Base-by-base conservation (phyloP, 176 grass and related monocot species). In the Aegilops sharonensis region DNA sequence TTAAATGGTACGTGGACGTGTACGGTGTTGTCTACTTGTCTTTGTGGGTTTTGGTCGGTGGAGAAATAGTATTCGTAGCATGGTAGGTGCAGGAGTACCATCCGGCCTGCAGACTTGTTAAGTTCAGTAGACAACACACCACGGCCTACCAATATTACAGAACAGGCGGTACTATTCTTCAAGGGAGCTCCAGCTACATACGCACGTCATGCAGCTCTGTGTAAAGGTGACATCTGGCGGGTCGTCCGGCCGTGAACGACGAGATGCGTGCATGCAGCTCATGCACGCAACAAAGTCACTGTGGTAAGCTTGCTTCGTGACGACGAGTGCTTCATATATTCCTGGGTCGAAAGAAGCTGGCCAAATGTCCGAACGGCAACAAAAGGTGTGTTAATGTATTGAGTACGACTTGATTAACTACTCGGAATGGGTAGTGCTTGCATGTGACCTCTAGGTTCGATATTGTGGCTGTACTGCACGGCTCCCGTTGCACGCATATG, bases 41-140 rank as follows among this genome's bases (percentile, higher is more conserved):
- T 35, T 62, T 78, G 76, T 29, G 12, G 40, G 35, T 25, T 24
- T 32, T 89, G 88, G 88, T 85, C 78, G 83, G 88, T 77, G 83
- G 6, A 68, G 42, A 69, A 83, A 83, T 82, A 83, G 43, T 87
- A 27, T 57, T 30, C 3, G 8, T 24, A 48, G 59, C 42, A 56
- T 43, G 32, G 74, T 78, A 70, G 84, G 84, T 72, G 36, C 10
- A 45, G 7, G 54, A 60, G 32, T 29, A 56, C 42, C 71, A 12
- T 40, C 71, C 71, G 71, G 23, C 71, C 9, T 13, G 30, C 43
- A 32, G 45, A 54, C 45, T 76, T 54, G 15, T 45, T 54, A 30
- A 29, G 57, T 54, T 84, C 43, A 18, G 45, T 81, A 9, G 27
- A 34, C 34, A 34, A 34, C 34, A 34, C 34, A 35, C 34, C 0